Percentiles rank a stretch among this genome's conserved stretches.
phyloP scores from a whole-genome alignment of 176 grass and related monocot species.

The Aegilops sharonensis region DNA sequence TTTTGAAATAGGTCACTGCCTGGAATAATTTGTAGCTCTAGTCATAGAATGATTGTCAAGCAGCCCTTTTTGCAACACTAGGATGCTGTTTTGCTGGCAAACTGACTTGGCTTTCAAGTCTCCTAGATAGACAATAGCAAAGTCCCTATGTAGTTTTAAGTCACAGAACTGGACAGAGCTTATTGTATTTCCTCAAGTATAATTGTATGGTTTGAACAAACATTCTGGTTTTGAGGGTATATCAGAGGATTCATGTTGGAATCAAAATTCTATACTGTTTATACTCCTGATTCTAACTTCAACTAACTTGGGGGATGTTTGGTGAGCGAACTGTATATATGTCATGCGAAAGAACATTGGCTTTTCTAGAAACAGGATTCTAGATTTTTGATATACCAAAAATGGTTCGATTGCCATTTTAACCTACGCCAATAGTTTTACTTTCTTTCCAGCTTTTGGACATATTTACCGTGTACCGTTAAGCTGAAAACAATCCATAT shows the following conservation, averaged over 20 bases:
- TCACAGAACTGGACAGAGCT: not conserved
- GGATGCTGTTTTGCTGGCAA: not conserved
- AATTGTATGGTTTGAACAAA: not conserved
- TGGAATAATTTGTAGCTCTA: not conserved
- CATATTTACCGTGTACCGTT: not conserved
- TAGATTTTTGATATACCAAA: not conserved
- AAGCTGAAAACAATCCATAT: not conserved
- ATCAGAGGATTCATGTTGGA: not conserved
- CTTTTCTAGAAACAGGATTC: not conserved
- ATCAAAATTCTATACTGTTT: not conserved
- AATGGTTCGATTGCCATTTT: not conserved
- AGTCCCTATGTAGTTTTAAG: not conserved
- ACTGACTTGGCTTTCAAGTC: not conserved
- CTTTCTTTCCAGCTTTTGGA: not conserved
- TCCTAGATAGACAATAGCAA: not conserved
- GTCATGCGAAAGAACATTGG: not conserved
- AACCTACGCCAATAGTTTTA: not conserved
- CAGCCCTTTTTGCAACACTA: not conserved
- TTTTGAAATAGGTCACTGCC: not conserved
- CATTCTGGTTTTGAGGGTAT: not conserved
- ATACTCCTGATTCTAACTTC: not conserved
- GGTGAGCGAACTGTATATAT: not conserved
- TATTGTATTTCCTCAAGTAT: not conserved
- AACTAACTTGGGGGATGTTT: not conserved
- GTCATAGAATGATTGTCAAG: not conserved